These are phyloP conservation scores for Sclerotinia nivalis DNA, from an alignment of 2,329 filamentous ascomycete genomes.

Conservation along the genomic window DNA sequence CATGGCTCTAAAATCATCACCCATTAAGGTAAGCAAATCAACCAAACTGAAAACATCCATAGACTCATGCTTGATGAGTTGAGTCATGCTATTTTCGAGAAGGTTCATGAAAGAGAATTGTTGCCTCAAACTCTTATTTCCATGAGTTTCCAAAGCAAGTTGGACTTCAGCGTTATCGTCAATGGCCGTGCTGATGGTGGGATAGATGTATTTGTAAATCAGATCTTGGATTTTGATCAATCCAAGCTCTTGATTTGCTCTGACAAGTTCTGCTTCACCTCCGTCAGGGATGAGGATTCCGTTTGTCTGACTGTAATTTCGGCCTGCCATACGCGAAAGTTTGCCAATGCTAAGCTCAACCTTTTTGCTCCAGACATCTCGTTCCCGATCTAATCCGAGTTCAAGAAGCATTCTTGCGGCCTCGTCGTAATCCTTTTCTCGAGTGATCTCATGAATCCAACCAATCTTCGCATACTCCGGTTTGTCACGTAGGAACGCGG, in stretches of 20 bases:
- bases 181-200: constrained; percentile 68
- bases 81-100: constrained; percentile 68
- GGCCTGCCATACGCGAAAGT: constrained; percentile 69
- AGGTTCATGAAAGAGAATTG: constrained; percentile 67
- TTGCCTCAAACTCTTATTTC: constrained; percentile 55
- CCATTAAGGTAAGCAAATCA: constrained; percentile 77
- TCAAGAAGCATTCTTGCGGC: constrained; percentile 71
- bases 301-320: constrained; percentile 46
- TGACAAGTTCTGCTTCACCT: constrained; percentile 44
- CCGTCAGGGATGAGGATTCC: constrained; percentile 33
- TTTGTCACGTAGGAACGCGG: constrained; percentile 72
- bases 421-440: constrained; percentile 71
- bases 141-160: constrained; percentile 65
- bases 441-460: constrained; percentile 91
- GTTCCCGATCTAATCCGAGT: constrained; percentile 70
- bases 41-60: constrained; percentile 67
- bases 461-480: constrained; percentile 74
- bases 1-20: constrained; percentile 44
- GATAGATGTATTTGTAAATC: constrained; percentile 69
- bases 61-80: constrained; percentile 69
- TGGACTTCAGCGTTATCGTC: constrained; percentile 78
- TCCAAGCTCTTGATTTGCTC: constrained; percentile 36
- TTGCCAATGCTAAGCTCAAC: constrained; percentile 90
- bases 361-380: constrained; percentile 88
- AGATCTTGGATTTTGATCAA: constrained; percentile 74